phyloP scores from a whole-genome alignment of 192 early-diverging fungal species.

The Podila epigama region DNA sequence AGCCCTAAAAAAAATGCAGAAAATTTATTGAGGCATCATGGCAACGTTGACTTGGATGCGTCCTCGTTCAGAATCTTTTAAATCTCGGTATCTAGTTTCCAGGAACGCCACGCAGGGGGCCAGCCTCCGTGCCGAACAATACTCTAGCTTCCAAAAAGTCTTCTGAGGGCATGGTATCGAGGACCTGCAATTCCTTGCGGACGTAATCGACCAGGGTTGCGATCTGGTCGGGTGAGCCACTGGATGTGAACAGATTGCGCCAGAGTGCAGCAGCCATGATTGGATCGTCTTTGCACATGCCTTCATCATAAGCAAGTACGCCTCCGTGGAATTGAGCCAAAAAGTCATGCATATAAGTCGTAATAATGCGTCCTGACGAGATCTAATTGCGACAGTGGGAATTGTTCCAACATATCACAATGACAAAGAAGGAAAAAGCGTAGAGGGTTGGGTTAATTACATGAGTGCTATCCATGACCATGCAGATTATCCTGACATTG shows the following conservation, averaged over 20 bases:
- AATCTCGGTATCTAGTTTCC: slow-evolving; percentile 45
- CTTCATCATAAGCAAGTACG: slow-evolving; percentile 92
- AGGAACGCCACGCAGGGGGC: slow-evolving; percentile 36
- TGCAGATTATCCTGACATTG: too few species aligned
- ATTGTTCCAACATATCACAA: slow-evolving; percentile 1
- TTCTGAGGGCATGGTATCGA: slow-evolving; percentile 44
- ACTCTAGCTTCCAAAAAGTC: slow-evolving; percentile 39
- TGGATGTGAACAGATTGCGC: slow-evolving; percentile 60
- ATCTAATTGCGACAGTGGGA: too few species aligned
- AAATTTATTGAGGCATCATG: too few species aligned
- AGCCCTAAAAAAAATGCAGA: too few species aligned
- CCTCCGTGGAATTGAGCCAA: slow-evolving; percentile 88
- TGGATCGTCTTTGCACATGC: slow-evolving; percentile 84
- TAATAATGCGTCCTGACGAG: slow-evolving; percentile 74
- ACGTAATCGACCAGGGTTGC: slow-evolving; percentile 51
- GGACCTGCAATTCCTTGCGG: slow-evolving; percentile 45
- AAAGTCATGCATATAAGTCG: slow-evolving; percentile 80
- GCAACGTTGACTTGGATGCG: too few species aligned
- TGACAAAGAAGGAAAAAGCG: background rate
- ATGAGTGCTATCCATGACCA: too few species aligned
- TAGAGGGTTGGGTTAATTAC: too few species aligned
- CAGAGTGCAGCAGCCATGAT: slow-evolving; percentile 91
- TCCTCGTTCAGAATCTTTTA: too few species aligned
- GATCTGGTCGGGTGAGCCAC: slow-evolving; percentile 37
- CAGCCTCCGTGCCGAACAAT: slow-evolving; percentile 30